phyloP scores from a whole-genome alignment of 805 yeast genomes.

The Candida manassasensis region DNA sequence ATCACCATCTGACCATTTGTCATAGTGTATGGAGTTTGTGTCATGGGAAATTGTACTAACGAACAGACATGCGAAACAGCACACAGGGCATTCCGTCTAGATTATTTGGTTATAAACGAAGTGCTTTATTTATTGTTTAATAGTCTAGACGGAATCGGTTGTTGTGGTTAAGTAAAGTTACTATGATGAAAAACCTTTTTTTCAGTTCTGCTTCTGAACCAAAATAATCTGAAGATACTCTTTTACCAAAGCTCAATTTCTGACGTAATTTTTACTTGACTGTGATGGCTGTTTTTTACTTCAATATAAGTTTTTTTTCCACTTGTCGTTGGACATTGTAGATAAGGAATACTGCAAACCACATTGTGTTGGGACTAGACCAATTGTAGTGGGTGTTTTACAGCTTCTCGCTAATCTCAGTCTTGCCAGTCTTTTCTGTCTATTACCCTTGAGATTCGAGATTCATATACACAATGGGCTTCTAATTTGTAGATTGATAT shows the following conservation, averaged over 20 bases:
- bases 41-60: no score
- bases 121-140: neutral
- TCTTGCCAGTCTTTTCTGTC: no score
- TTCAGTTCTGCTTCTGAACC: slow-evolving; percentile 99
- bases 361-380: no score
- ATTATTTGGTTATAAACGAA: neutral
- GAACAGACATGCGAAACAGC: no score
- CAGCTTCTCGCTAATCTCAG: no score
- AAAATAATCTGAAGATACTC: slow-evolving; percentile 66
- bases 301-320: neutral
- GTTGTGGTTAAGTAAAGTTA: slow-evolving; percentile 12
- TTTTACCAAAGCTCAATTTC: slow-evolving; percentile 57
- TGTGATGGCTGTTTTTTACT: neutral
- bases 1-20: slow-evolving; percentile 99
- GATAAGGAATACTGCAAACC: no score
- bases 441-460: no score
- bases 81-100: neutral
- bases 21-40: no score
- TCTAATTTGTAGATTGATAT: no score
- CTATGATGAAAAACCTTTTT: slow-evolving; percentile 57
- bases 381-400: no score
- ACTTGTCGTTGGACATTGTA: no score
- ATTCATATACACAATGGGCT: no score
- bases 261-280: slow-evolving; percentile 18
- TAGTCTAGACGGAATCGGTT: neutral